phyloP scores from a whole-genome alignment of 768 basidiomycete genomes.

The Suillus brevipes region DNA sequence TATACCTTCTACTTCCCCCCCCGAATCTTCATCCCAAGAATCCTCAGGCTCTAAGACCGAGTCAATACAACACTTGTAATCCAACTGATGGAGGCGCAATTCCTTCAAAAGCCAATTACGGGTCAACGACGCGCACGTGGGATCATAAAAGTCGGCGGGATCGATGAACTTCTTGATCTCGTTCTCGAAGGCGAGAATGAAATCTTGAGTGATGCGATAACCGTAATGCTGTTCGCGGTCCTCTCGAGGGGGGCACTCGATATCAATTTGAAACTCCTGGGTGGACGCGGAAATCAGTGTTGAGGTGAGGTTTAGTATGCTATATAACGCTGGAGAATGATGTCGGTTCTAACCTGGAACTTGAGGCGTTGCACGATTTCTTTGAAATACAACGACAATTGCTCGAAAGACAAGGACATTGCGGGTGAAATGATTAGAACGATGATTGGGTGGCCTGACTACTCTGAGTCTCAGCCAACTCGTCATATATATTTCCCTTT shows the following conservation, averaged over 20 bases:
- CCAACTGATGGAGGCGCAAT: background rate
- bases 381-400: background rate
- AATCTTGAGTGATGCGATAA: background rate
- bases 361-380: background rate
- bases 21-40: background rate
- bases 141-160: background rate
- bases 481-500: background rate
- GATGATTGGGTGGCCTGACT: background rate
- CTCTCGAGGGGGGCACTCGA: background rate
- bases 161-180: background rate
- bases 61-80: background rate
- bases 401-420: background rate
- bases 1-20: background rate
- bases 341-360: background rate
- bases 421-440: background rate
- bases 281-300: background rate
- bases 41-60: background rate
- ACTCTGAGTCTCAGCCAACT: background rate
- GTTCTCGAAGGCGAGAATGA: conserved; percentile 1
- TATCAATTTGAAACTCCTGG: background rate
- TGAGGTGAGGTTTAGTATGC: background rate
- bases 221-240: background rate
- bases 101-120: conserved; percentile 1
- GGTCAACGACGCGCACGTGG: background rate
- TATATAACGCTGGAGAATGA: background rate